These are phyloP conservation scores for Acanthamoeba healyi DNA, from an alignment of 208 protist genomes.

Conservation along the genomic window DNA sequence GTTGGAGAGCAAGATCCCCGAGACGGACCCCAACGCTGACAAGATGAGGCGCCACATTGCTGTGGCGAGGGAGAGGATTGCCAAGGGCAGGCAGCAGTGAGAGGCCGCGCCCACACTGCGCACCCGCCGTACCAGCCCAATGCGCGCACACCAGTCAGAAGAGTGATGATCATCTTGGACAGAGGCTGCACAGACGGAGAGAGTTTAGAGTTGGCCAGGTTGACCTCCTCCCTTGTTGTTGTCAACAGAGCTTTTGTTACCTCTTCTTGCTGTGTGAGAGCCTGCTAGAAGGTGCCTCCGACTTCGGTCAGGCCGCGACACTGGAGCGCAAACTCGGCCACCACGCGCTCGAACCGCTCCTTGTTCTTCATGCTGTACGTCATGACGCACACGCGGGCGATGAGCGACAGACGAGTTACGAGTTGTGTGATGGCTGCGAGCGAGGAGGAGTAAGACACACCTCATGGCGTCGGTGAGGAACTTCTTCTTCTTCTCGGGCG, in stretches of 20 bases:
- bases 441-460: background rate
- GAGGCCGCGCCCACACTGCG: too few species aligned
- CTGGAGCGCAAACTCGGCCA: constrained; percentile 39
- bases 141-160: too few species aligned
- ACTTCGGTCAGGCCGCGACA: constrained; percentile 1
- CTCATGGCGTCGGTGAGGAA: constrained; percentile 15
- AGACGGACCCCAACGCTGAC: constrained; percentile 70
- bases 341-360: constrained; percentile 12
- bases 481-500: constrained; percentile 30
- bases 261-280: too few species aligned
- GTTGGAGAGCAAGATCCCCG: constrained; percentile 75
- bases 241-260: too few species aligned
- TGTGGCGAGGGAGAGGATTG: constrained; percentile 31
- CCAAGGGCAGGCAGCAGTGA: constrained; percentile 42
- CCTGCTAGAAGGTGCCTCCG: constrained; percentile 30
- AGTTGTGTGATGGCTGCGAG: background rate
- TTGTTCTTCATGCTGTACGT: background rate
- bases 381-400: background rate
- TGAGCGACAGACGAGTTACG: background rate
- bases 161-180: too few species aligned
- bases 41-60: constrained; percentile 45
- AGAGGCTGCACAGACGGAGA: too few species aligned
- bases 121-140: too few species aligned
- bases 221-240: too few species aligned
- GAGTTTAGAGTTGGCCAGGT: too few species aligned